Base-by-base conservation (phyloP, 306 rosid species). In the Medicago lupulina region DNA sequence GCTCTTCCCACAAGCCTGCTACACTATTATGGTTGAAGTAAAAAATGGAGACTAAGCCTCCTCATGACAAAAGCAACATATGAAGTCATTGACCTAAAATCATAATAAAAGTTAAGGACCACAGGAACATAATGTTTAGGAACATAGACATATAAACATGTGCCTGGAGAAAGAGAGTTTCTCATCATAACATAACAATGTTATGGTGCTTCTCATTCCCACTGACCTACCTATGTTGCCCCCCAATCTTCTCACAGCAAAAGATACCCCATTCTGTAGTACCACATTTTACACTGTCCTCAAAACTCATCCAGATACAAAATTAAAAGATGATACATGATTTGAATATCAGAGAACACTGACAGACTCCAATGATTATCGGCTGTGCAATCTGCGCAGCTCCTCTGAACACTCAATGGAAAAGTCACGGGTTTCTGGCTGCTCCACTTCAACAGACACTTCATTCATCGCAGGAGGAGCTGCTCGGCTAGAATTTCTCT, bases 301-400 rank as follows among this genome's bases (percentile, higher is more conserved):
- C 38, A 34, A 34, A 34, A 34, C 38, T 34, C 38, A 34, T 6
- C 38, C 38, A 34, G 38, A 34, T 0, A 18, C 61, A 53, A 49
- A 73, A 38, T 9, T 41, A 46, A 50, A 76, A 7, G 46, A 39
- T 51, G 17, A 49, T 64, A 58, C 64, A 55, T 49, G 58, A 50
- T 75, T 70, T 65, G 19, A 41, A 71, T 53, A 59, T 51, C 25
- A 18, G 66, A 50, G 54, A 66, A 73, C 75, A 64, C 62, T 25
- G 9, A 53, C 31, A 50, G 31, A 38, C 67, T 40, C 8, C 25
- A 66, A 44, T 21, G 47, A 31, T 73, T 62, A 81, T 73, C 80
- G 78, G 49, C 83, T 84, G 63, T 74, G 83, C 74, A 79, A 31
- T 79, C 79, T 79, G 18, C 57, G 18, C 59, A 53, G 16, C 63